Evolutionary conservation across 805 yeast species (phyloP).

Genomic region (Cyberlindnera amylophila): DNA sequence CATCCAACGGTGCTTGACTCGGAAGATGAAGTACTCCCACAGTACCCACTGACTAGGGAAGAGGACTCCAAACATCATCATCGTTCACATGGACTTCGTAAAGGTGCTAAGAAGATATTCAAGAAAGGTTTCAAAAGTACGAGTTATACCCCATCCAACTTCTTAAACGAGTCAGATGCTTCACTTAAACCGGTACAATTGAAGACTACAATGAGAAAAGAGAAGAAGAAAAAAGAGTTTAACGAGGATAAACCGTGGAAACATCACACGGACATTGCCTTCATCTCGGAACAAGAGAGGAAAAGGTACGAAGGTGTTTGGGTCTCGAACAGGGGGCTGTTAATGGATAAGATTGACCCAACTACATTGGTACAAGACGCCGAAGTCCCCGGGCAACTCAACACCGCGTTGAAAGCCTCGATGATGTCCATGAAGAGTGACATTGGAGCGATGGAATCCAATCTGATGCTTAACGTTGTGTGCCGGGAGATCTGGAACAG

Average conservation of each 20-base stretch:
- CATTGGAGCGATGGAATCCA: constrained; percentile 15
- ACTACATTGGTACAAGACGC: constrained; percentile 13
- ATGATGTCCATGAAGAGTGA: constrained; percentile 27
- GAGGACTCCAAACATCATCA: constrained; percentile 3
- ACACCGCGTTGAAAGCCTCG: constrained; percentile 26
- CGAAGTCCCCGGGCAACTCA: constrained; percentile 23
- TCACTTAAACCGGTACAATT: constrained; percentile 21
- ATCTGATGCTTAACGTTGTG: constrained; percentile 40
- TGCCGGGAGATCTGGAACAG: constrained; percentile 80
- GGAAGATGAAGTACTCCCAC: constrained; percentile 20
- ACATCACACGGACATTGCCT: constrained; percentile 59
- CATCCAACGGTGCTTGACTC: neutral
- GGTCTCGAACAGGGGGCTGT: constrained; percentile 80
- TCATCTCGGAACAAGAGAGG: constrained; percentile 60
- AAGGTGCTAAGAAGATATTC: constrained; percentile 24
- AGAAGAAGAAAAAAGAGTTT: constrained; percentile 39
- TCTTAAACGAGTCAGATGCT: constrained; percentile 6
- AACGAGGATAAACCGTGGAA: constrained; percentile 95
- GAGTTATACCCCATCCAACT: constrained; percentile 9
- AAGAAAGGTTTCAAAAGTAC: constrained; percentile 22
- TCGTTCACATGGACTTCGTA: constrained; percentile 18
- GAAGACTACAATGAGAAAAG: constrained; percentile 27
- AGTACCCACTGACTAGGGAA: constrained; percentile 18
- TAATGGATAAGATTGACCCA: constrained; percentile 36
- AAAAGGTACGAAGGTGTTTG: constrained; percentile 92